Evolutionary conservation across 306 rosid genomes (phyloP).

Genomic region (Medicago truncatula): DNA sequence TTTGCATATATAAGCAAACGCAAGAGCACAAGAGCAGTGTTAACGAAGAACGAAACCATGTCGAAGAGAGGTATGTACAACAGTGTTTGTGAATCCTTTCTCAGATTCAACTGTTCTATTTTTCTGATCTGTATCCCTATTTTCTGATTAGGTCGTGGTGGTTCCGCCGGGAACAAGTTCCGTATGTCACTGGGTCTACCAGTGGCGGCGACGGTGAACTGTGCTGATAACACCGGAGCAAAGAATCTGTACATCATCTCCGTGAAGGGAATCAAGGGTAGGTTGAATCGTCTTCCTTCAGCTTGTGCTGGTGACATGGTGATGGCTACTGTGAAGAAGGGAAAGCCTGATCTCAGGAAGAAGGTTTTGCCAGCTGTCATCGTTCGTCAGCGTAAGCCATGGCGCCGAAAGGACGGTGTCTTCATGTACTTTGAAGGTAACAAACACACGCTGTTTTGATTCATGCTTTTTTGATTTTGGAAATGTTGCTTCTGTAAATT

Average conservation of each 20-base stretch:
- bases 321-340: conserved; percentile 96
- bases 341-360: conserved; percentile 90
- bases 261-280: conserved; percentile 90
- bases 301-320: conserved; percentile 99
- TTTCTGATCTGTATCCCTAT: not conserved
- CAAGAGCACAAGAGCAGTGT: not conserved
- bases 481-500: conserved; percentile 37
- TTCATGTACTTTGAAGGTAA: conserved; percentile 92
- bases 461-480: not conserved
- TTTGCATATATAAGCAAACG: not conserved
- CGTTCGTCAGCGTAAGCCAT: conserved; percentile 89
- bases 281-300: conserved; percentile 82
- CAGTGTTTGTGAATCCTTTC: too few species aligned
- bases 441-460: not conserved
- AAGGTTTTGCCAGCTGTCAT: conserved; percentile 93
- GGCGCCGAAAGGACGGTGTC: conserved; percentile 98
- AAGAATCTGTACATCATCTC: conserved; percentile 92
- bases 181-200: conserved; percentile 96
- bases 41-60: conserved; percentile 37
- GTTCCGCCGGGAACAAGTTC: conserved; percentile 92
- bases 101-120: not conserved
- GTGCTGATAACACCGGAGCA: conserved; percentile 90
- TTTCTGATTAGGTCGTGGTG: conserved; percentile 65
- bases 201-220: conserved; percentile 95
- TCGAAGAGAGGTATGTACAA: conserved; percentile 53